phyloP scores from a whole-genome alignment of 2,329 filamentous ascomycete genomes.

The Beauveria brongniartii region DNA sequence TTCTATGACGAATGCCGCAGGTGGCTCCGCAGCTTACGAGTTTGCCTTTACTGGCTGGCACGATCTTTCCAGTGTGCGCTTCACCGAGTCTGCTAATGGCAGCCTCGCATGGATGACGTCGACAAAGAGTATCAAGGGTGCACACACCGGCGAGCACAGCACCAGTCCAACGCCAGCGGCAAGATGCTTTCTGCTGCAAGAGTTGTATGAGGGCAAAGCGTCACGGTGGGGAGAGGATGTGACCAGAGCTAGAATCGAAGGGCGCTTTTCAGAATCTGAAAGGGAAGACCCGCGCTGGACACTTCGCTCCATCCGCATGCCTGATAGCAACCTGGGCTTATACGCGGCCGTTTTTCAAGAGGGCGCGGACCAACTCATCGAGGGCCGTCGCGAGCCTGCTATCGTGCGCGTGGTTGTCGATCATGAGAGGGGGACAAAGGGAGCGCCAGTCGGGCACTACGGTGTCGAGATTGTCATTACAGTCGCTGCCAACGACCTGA shows the following conservation, averaged over 20 bases:
- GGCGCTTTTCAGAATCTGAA: constrained; percentile 74
- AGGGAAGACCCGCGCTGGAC: constrained; percentile 76
- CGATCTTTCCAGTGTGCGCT: constrained; percentile 59
- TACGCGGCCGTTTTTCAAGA: constrained; percentile 68
- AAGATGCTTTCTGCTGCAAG: constrained; percentile 63
- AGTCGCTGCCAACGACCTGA: constrained; percentile 46
- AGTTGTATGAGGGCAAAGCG: constrained; percentile 70
- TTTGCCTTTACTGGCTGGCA: constrained; percentile 70
- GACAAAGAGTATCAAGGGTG: constrained; percentile 50
- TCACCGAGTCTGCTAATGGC: constrained; percentile 62
- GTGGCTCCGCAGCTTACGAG: constrained; percentile 56
- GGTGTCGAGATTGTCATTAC: constrained; percentile 65
- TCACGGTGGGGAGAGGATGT: constrained; percentile 76
- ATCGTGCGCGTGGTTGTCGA: constrained; percentile 67
- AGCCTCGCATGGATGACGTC: constrained; percentile 61
- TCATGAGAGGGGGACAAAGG: constrained; percentile 56
- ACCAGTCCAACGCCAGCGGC: constrained; percentile 45
- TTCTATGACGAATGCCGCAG: constrained; percentile 55
- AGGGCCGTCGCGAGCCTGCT: constrained; percentile 59
- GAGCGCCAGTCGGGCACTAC: constrained; percentile 57
- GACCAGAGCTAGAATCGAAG: constrained; percentile 77
- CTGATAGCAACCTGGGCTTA: constrained; percentile 50
- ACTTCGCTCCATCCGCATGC: constrained; percentile 59
- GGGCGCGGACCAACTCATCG: constrained; percentile 50
- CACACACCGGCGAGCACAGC: constrained; percentile 34